Percentiles rank a stretch among this genome's conserved stretches.
These are phyloP conservation scores for Talaromyces stipitatus DNA, from an alignment of 495 filamentous ascomycete species.

Conservation along the genomic window DNA sequence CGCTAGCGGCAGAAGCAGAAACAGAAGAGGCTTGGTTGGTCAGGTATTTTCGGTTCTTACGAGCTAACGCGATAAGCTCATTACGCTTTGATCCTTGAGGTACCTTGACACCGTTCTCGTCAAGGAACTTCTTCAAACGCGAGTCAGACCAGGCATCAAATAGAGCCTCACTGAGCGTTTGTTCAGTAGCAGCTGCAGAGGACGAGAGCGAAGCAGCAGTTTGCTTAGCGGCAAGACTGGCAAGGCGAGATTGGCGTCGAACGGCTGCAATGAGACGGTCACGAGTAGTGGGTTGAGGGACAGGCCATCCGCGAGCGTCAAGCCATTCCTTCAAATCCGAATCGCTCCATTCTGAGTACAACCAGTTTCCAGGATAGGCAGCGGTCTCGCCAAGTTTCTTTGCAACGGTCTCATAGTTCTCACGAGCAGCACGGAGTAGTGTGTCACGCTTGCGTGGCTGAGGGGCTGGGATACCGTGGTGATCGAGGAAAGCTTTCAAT, in stretches of 20 bases:
- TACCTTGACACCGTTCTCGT: slow-evolving; percentile 69
- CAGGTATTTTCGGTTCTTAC: slow-evolving; percentile 76
- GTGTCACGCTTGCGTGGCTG: slow-evolving; percentile 82
- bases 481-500: slow-evolving; percentile 87
- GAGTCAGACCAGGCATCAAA: slow-evolving; percentile 87
- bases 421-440: slow-evolving; percentile 66
- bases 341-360: slow-evolving; percentile 82
- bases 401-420: slow-evolving; percentile 73
- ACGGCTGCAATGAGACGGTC: slow-evolving; percentile 84
- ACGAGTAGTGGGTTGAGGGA: slow-evolving; percentile 74
- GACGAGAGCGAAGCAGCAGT: slow-evolving; percentile 53
- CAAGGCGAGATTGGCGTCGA: slow-evolving; percentile 81
- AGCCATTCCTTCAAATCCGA: slow-evolving; percentile 76
- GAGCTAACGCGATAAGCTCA: slow-evolving; percentile 82
- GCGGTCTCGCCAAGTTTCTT: slow-evolving; percentile 76
- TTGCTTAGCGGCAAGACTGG: slow-evolving; percentile 56
- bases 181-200: slow-evolving; percentile 59
- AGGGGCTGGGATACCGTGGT: slow-evolving; percentile 69
- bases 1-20: slow-evolving; percentile 47
- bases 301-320: slow-evolving; percentile 81
- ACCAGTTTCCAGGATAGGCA: slow-evolving; percentile 90
- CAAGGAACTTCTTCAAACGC: slow-evolving; percentile 68
- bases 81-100: slow-evolving; percentile 87
- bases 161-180: slow-evolving; percentile 69
- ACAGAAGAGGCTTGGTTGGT: slow-evolving; percentile 52